Evolutionary conservation across 495 filamentous ascomycete species (phyloP), one percentile per base, ranked within the genome.

Genomic region (Aspergillus funiculosus): DNA sequence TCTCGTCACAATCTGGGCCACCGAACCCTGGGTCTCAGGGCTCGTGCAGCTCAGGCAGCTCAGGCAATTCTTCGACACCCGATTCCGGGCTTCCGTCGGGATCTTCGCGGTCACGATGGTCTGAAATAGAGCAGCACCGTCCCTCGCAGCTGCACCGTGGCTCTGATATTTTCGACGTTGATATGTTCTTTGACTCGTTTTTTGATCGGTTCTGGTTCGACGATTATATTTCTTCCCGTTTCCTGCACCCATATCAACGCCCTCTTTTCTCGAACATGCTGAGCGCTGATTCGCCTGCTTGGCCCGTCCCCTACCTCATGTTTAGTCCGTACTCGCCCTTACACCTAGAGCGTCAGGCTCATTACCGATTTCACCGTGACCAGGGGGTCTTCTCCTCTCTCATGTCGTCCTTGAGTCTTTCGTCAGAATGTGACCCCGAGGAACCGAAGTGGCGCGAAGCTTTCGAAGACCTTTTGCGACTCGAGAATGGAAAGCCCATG

Each of bases 251-350:
- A 1, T 52, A 57, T 9, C 50, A 53, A 9, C 46, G 28, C 13
- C 56, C 59, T 20, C 56, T 60, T 18, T 59, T 67, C 30, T 50
- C 60, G 1, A 58, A 58, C 26, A 52, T 65, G 50, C 53, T 66
- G 13, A 58, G 52, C 25, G 65, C 64, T 15, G 54, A 57, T 17
- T 61, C 57, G 5, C 53, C 61, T 0, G 53, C 58, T 4, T 73
- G 69, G 63, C 67, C 71, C 0, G 46, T 75, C 18, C 38, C 55
- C 4, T 73, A 70, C 46, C 53, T 71, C 6, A 52, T 67, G 47
- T 65, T 66, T 32, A 72, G 66, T 50, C 69, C 72, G 0, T 79
- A 79, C 54, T 79, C 76, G 4, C 76, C 75, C 10, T 53, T 77
- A 5, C 57, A 68, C 30, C 54, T 79, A 1, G 75, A 78, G 41